phyloP scores from a whole-genome alignment of 2,329 filamentous ascomycete species.

The Huntiella abstrusa region DNA sequence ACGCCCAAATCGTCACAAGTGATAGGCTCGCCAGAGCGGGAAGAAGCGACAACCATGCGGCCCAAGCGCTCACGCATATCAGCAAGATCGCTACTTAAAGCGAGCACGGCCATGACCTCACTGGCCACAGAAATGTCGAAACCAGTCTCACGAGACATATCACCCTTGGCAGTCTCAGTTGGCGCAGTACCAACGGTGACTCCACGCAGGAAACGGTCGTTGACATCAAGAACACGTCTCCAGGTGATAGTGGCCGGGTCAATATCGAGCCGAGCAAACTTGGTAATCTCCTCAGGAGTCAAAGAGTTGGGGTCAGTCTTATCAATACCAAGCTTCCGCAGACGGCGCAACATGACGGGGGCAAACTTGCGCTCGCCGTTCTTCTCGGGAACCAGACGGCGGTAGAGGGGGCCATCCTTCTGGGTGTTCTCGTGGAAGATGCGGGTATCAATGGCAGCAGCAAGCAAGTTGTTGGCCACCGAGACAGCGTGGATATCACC shows the following conservation, averaged over 20 bases:
- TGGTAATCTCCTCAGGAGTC: conserved; percentile 69
- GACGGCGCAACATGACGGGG: conserved; percentile 76
- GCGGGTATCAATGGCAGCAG: conserved; percentile 88
- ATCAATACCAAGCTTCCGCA: conserved; percentile 89
- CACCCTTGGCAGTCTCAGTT: conserved; percentile 52
- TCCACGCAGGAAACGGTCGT: conserved; percentile 80
- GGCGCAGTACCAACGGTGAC: conserved; percentile 75
- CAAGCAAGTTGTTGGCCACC: conserved; percentile 89
- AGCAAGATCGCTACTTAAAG: conserved; percentile 66
- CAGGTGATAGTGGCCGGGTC: conserved; percentile 95
- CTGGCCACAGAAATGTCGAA: conserved; percentile 97
- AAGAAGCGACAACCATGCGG: conserved; percentile 87
- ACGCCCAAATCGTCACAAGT: conserved; percentile 92
- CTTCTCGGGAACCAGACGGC: conserved; percentile 71
- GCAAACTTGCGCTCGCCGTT: conserved; percentile 76
- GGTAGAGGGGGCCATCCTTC: conserved; percentile 74
- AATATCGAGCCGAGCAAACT: conserved; percentile 88
- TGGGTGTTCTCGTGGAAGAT: conserved; percentile 98
- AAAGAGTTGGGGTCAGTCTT: conserved; percentile 88
- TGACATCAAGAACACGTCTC: conserved; percentile 90
- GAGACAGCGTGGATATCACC: conserved; percentile 96
- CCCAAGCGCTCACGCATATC: conserved; percentile 90
- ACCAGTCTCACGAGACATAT: conserved; percentile 68
- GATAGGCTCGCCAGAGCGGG: conserved; percentile 67
- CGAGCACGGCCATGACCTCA: conserved; percentile 96